Base-by-base conservation (phyloP, 139 green algal genomes). In the Closterium sp. region DNA sequence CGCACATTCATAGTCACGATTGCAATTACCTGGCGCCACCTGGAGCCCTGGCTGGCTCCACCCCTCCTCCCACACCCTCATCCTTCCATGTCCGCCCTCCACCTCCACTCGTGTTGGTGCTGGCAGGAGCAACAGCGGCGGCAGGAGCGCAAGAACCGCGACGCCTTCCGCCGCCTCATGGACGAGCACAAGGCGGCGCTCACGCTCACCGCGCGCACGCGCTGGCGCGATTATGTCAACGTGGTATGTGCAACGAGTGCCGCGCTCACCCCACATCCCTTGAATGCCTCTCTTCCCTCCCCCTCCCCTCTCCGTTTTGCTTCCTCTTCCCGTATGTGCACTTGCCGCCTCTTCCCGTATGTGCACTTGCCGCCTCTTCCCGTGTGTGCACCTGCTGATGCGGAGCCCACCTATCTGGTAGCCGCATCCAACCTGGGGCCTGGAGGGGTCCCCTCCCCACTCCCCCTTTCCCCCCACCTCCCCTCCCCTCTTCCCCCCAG, bases 151-250 rank as follows among this genome's bases (percentile, higher is more conserved):
- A 93, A 95, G 84, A 96, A 96, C 76, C 94, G 97, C 8, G 97
- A 98, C 85, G 93, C 93, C 12, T 98, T 98, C 95, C 96, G 95
- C 34, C 95, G 95, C 32, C 94, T 98, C 91, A 91, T 98, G 91
- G 87, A 87, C 30, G 83, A 94, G 25, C 95, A 97, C 92, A 95
- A 86, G 89, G 89, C 90, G 4, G 89, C 95, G 36, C 94, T 95
- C 43, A 85, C 91, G 38, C 91, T 97, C 64, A 92, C 91, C 33
- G 90, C 92, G n/a, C 91, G 91, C 25, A 95, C 94, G 81, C 91
- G 93, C 66, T 97, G 93, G 93, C 95, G 97, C 93, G 96, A 97
- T 84, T 98, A 97, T 87, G 64, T 91, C 23, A 84, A 91, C 0
- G 55, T 90, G 7, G 91, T 97, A 10, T 66, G 38, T 10, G n/a